Percentiles rank a stretch among this genome's conserved stretches.
Conservation (phyloP, 177 flowering plant genomes). For the Vitis hybrid region DNA sequence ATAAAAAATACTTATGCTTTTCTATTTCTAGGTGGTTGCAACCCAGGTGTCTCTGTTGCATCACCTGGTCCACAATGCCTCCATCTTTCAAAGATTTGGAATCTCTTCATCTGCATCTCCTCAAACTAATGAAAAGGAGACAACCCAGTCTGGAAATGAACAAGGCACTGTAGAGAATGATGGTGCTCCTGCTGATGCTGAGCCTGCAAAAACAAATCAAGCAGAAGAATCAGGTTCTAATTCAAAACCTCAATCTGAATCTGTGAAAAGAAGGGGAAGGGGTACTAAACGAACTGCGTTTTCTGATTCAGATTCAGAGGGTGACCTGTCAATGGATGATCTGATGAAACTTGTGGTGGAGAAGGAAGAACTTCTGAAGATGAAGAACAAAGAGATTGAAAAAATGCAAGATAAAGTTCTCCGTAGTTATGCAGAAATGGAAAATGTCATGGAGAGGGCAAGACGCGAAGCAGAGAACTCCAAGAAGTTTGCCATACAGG, state of each 20-base stretch:
- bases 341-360: slow-evolving; percentile 72
- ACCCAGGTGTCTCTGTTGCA: slow-evolving; percentile 25
- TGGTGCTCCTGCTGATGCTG: slow-evolving; percentile 20
- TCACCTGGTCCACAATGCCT: slow-evolving; percentile 13
- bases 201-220: slow-evolving; percentile 21
- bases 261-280: slow-evolving; percentile 36
- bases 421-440: slow-evolving; percentile 83
- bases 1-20: background rate
- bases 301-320: slow-evolving; percentile 73
- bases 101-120: slow-evolving; percentile 70
- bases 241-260: slow-evolving; percentile 25
- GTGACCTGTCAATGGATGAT: slow-evolving; percentile 62
- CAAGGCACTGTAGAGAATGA: slow-evolving; percentile 18
- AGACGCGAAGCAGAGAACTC: slow-evolving; percentile 84
- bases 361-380: slow-evolving; percentile 66
- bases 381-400: slow-evolving; percentile 61
- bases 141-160: background rate
- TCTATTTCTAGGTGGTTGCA: slow-evolving; percentile 17
- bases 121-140: slow-evolving; percentile 35
- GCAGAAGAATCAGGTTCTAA: slow-evolving; percentile 47
- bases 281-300: slow-evolving; percentile 51
- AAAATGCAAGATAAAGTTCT: slow-evolving; percentile 76
- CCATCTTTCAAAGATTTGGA: slow-evolving; percentile 39
- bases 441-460: slow-evolving; percentile 81
- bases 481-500: slow-evolving; percentile 93